Percentiles rank a stretch among this genome's conserved stretches.
These are phyloP conservation scores for Ogataea haglerorum DNA, from an alignment of 805 yeast genomes.

Conservation along the genomic window DNA sequence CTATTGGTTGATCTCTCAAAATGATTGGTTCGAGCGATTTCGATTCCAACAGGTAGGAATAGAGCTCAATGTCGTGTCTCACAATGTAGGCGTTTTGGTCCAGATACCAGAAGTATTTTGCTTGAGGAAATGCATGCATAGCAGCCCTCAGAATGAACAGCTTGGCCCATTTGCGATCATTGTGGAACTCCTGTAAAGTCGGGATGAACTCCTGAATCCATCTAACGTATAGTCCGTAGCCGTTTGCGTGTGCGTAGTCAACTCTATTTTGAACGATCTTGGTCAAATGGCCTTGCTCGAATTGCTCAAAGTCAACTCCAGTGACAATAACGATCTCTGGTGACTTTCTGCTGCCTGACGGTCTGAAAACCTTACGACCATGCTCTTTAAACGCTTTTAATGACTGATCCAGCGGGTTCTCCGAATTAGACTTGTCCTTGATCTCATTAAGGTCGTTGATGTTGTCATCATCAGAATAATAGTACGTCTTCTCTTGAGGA, in stretches of 20 bases:
- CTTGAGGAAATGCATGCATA: slow-evolving; percentile 86
- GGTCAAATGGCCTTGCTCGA: slow-evolving; percentile 55
- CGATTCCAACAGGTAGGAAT: slow-evolving; percentile 56
- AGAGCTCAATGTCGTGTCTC: slow-evolving; percentile 61
- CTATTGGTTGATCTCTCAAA: slow-evolving; percentile 67
- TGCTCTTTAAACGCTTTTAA: slow-evolving; percentile 60
- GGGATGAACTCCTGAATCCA: slow-evolving; percentile 85
- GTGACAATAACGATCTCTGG: slow-evolving; percentile 78
- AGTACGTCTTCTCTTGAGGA: slow-evolving; percentile 33
- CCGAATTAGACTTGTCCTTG: slow-evolving; percentile 44
- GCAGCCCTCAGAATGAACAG: slow-evolving; percentile 73
- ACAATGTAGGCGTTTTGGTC: slow-evolving; percentile 77
- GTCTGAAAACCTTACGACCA: slow-evolving; percentile 53
- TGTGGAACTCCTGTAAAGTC: slow-evolving; percentile 43
- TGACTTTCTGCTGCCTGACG: slow-evolving; percentile 33
- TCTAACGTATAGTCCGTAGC: slow-evolving; percentile 79
- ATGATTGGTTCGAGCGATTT: slow-evolving; percentile 61
- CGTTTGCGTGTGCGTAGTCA: slow-evolving; percentile 79
- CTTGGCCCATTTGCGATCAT: slow-evolving; percentile 59
- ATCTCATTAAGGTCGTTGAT: slow-evolving; percentile 37
- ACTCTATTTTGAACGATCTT: slow-evolving; percentile 80
- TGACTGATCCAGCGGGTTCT: slow-evolving; percentile 44
- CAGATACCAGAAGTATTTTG: slow-evolving; percentile 88
- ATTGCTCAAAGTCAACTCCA: slow-evolving; percentile 69
- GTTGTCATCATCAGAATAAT: slow-evolving; percentile 45